phyloP scores from a whole-genome alignment of 2,329 filamentous ascomycete genomes.

The Proliferodiscus dingleyae region DNA sequence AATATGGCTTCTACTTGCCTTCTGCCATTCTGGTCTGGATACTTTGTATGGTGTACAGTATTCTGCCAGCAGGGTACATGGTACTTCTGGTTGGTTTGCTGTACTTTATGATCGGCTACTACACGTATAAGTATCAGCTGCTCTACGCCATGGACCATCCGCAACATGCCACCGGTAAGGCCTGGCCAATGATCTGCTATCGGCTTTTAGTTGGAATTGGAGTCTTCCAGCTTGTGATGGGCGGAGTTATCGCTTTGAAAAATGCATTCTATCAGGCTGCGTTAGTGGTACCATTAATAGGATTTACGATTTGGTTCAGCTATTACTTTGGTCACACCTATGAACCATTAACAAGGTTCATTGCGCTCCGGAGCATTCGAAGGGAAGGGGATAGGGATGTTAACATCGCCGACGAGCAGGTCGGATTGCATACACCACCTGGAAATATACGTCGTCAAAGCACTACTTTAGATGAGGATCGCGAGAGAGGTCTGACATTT shows the following conservation, averaged over 20 bases:
- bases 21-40: constrained; percentile 91
- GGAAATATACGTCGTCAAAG: constrained; percentile 23
- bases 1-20: constrained; percentile 93
- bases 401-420: constrained; percentile 39
- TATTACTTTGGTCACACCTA: constrained; percentile 78
- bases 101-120: constrained; percentile 80
- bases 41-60: constrained; percentile 91
- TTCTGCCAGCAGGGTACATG: constrained; percentile 72
- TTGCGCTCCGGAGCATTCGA: constrained; percentile 81
- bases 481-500: constrained; percentile 65
- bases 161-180: constrained; percentile 85
- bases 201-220: constrained; percentile 80
- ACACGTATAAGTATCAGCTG: constrained; percentile 95
- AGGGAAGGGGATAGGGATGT: constrained; percentile 49
- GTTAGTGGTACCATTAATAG: constrained; percentile 70
- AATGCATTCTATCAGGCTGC: constrained; percentile 68
- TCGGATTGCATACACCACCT: constrained; percentile 22
- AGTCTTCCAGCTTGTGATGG: constrained; percentile 87
- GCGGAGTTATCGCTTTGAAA: constrained; percentile 74
- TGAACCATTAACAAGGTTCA: constrained; percentile 85
- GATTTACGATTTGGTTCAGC: constrained; percentile 82
- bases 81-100: constrained; percentile 77
- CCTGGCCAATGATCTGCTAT: constrained; percentile 96
- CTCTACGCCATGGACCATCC: constrained; percentile 98
- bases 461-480: constrained; percentile 67